These are phyloP conservation scores for Pseudevernia furfuracea DNA, from an alignment of 495 filamentous ascomycete species.

Conservation along the genomic window DNA sequence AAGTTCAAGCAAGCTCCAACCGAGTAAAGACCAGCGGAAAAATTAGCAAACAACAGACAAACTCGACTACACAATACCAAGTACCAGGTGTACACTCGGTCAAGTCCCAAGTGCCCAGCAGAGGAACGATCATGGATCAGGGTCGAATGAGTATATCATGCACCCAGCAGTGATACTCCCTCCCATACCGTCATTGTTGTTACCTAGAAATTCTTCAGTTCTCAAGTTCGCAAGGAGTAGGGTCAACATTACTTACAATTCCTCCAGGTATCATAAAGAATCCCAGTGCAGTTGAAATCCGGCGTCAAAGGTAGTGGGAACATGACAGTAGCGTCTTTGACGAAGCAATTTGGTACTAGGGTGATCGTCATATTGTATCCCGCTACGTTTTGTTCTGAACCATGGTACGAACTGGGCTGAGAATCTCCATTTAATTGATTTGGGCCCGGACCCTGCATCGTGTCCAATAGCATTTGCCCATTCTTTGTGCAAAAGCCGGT, in stretches of 20 bases:
- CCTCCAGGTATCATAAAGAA: not conserved
- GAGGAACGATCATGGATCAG: not conserved
- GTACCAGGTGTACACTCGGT: not conserved
- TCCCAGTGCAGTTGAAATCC: not conserved
- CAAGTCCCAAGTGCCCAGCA: not conserved
- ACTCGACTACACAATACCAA: not conserved
- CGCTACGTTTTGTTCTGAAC: not conserved
- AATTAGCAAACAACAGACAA: no score
- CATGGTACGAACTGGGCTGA: no score
- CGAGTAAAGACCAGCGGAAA: no score
- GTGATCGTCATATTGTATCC: not conserved
- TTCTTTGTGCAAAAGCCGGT: not conserved
- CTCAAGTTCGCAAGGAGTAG: not conserved
- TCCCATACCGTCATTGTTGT: not conserved
- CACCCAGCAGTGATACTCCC: not conserved
- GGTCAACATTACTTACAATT: not conserved
- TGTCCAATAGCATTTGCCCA: no score
- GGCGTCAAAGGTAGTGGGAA: not conserved
- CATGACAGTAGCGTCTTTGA: not conserved
- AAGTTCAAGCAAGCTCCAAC: no score
- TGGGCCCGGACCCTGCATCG: no score
- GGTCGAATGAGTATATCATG: not conserved
- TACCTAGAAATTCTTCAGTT: not conserved
- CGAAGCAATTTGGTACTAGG: not conserved
- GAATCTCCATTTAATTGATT: no score